Evolutionary conservation across 371 early-diverging fungal genomes (phyloP).

Genomic region (Saksenaea vasiformis): DNA sequence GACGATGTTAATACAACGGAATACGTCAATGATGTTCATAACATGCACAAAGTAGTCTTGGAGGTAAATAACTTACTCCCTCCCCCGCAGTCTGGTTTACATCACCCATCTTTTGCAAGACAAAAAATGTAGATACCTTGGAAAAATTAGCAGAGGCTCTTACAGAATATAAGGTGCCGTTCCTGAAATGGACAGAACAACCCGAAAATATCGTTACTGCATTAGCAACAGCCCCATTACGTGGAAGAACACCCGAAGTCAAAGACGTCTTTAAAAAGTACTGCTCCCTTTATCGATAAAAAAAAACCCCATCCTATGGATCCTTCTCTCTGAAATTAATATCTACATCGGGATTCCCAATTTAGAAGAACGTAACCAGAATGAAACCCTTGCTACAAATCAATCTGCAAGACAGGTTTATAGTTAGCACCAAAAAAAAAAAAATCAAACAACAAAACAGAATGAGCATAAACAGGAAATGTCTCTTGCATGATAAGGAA

Average conservation of each 20-base stretch:
- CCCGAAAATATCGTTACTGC: constrained; percentile 86
- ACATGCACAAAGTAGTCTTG: constrained; percentile 84
- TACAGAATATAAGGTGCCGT: constrained; percentile 56
- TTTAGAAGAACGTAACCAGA: no score
- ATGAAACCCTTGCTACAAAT: no score
- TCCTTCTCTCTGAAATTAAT: background rate
- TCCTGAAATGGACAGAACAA: constrained; percentile 79
- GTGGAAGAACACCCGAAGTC: constrained; percentile 53
- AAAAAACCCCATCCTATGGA: background rate
- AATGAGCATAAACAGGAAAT: no score
- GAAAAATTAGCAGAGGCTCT: constrained; percentile 61
- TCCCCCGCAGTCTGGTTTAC: no score
- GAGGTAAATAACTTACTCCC: constrained; percentile 42
- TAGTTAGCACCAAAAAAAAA: no score
- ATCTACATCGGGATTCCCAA: no score
- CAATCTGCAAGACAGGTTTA: no score
- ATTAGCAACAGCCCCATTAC: constrained; percentile 79
- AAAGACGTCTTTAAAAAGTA: constrained; percentile 67
- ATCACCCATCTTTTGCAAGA: constrained; percentile 45
- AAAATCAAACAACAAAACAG: no score
- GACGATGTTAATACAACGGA: constrained; percentile 61
- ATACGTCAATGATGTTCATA: constrained; percentile 64
- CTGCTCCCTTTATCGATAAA: constrained; percentile 47
- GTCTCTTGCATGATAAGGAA: no score
- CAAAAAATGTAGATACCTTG: constrained; percentile 72